Evolutionary conservation across 106 monocot genomes (phyloP).

Genomic region (Agapanthus africanus): DNA sequence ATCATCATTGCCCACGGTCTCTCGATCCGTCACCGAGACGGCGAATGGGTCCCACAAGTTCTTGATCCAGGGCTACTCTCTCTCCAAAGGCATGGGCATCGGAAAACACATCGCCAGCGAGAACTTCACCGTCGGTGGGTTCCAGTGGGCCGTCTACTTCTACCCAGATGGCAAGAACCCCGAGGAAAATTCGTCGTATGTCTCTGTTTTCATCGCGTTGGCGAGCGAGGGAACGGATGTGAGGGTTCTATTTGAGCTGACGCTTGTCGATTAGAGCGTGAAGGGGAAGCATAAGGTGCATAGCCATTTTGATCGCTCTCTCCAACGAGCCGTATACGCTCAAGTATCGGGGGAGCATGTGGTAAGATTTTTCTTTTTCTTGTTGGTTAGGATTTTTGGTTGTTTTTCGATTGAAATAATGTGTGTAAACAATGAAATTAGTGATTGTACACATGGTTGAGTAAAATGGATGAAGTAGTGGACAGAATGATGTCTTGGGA

Average conservation of each 20-base stretch:
- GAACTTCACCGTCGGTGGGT: conserved; percentile 28
- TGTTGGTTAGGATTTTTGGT: not conserved
- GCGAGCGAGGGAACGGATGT: conserved; percentile 26
- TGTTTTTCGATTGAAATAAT: not conserved
- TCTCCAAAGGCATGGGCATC: conserved; percentile 26
- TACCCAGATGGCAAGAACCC: conserved; percentile 23
- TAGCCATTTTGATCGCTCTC: conserved; percentile 22
- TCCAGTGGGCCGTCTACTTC: conserved; percentile 16
- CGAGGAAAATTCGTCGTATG: conserved; percentile 21
- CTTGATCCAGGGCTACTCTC: conserved; percentile 26
- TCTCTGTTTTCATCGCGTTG: conserved; percentile 21
- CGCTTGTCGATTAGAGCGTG: conserved; percentile 25
- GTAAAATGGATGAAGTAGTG: not conserved
- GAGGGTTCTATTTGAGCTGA: conserved; percentile 23
- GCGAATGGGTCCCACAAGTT: conserved; percentile 30
- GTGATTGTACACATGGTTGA: not conserved
- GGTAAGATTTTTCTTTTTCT: conserved; percentile 1
- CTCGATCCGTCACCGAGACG: conserved; percentile 16
- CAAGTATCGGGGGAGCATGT: conserved; percentile 27
- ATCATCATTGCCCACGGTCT: conserved; percentile 7
- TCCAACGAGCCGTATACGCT: conserved; percentile 21
- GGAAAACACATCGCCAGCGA: conserved; percentile 22
- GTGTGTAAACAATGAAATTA: not conserved
- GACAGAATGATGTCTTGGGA: not conserved
- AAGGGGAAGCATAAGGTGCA: conserved; percentile 27